A percentile compares a stretch with the other conserved stretches of the same genome.
These are phyloP conservation scores for Sclerotinia sclerotiorum DNA, from an alignment of 2,329 filamentous ascomycete species.

Conservation along the genomic window DNA sequence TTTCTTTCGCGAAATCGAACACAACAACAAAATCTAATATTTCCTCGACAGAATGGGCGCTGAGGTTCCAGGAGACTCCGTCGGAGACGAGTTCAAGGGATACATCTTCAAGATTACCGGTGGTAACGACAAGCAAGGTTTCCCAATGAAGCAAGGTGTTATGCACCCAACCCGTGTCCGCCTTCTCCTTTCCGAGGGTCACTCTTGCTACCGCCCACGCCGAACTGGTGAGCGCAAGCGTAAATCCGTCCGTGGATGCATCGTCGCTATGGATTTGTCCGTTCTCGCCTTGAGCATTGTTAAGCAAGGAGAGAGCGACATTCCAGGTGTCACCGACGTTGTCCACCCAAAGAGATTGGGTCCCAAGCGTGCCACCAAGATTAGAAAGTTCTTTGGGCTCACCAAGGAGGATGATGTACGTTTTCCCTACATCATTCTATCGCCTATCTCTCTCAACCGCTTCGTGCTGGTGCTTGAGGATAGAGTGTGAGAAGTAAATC, in stretches of 20 bases:
- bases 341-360: slow-evolving; percentile 99
- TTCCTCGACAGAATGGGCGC: slow-evolving; percentile 67
- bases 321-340: slow-evolving; percentile 95
- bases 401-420: slow-evolving; percentile 99
- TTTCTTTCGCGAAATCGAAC: slow-evolving; percentile 7
- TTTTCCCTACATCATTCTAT: slow-evolving; percentile 59
- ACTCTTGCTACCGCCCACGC: slow-evolving; percentile 99
- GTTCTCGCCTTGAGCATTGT: slow-evolving; percentile 93
- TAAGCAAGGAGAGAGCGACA: slow-evolving; percentile 94
- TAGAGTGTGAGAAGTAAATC: slow-evolving; percentile 57
- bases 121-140: slow-evolving; percentile 99
- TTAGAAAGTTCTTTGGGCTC: slow-evolving; percentile 99
- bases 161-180: slow-evolving; percentile 98
- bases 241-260: slow-evolving; percentile 98
- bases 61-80: slow-evolving; percentile 88
- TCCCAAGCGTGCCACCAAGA: slow-evolving; percentile 99
- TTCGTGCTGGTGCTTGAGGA: slow-evolving; percentile 31
- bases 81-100: slow-evolving; percentile 99
- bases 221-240: slow-evolving; percentile 98
- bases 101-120: slow-evolving; percentile 99
- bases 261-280: slow-evolving; percentile 92
- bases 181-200: slow-evolving; percentile 91
- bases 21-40: slow-evolving; percentile 14
- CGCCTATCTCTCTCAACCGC: slow-evolving; percentile 57
- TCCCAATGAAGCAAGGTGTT: slow-evolving; percentile 99